phyloP scores from a whole-genome alignment of 345 rosid species.

The Rubroshorea leprosula region DNA sequence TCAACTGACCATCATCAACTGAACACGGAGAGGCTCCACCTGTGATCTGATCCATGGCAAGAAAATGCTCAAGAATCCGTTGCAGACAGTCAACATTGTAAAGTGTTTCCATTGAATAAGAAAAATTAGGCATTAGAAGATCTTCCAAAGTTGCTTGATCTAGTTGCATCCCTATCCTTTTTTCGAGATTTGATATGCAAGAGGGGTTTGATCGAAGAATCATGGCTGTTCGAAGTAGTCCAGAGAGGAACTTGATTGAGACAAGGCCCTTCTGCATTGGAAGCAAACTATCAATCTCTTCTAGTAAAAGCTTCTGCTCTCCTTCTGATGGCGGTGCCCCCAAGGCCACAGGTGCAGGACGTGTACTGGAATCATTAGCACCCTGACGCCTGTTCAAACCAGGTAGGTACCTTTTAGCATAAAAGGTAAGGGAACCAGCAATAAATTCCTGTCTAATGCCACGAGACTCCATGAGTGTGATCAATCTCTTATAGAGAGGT shows the following conservation, averaged over 20 bases:
- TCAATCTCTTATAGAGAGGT: constrained; percentile 68
- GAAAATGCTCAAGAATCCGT: constrained; percentile 80
- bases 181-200: constrained; percentile 66
- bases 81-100: constrained; percentile 90
- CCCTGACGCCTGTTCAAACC: constrained; percentile 77
- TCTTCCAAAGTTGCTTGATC: constrained; percentile 91
- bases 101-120: constrained; percentile 82
- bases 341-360: constrained; percentile 44
- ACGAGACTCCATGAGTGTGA: constrained; percentile 64
- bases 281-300: constrained; percentile 66
- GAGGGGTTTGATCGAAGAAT: constrained; percentile 63
- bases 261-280: constrained; percentile 77
- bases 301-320: constrained; percentile 73
- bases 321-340: constrained; percentile 68
- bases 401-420: constrained; percentile 75
- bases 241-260: constrained; percentile 72
- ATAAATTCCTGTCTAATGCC: constrained; percentile 72
- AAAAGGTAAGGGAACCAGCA: constrained; percentile 64
- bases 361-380: constrained; percentile 55
- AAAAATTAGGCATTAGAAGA: constrained; percentile 90
- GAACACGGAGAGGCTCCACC: constrained; percentile 81
- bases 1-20: constrained; percentile 71
- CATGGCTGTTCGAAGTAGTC: constrained; percentile 76
- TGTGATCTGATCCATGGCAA: constrained; percentile 66
- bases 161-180: constrained; percentile 90